Evolutionary conservation across 352 stramenopile genomes (phyloP).

Genomic region (Globisporangium radiosum): DNA sequence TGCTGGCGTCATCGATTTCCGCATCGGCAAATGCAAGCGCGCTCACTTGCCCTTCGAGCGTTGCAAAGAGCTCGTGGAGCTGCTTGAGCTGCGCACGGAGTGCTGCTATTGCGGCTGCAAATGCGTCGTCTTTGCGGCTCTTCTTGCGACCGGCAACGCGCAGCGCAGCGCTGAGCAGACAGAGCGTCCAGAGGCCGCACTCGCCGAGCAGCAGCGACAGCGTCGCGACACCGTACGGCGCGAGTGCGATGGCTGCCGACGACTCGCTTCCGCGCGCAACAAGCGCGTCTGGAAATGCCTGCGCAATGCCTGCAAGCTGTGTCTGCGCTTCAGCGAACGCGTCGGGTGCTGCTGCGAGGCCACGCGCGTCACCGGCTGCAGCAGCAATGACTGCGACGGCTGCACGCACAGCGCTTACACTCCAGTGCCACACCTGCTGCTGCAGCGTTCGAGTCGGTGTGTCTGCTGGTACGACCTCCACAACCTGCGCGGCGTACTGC

Average conservation of each 20-base stretch:
- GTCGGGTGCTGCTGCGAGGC: slow-evolving; percentile 6
- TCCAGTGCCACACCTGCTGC: slow-evolving; percentile 56
- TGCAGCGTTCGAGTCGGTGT: slow-evolving; percentile 15
- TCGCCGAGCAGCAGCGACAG: slow-evolving; percentile 53
- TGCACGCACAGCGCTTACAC: slow-evolving; percentile 14
- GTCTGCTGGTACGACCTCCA: slow-evolving; percentile 10
- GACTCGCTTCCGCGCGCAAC: neutral
- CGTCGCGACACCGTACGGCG: slow-evolving; percentile 42
- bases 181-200: slow-evolving; percentile 46
- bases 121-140: slow-evolving; percentile 51
- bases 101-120: slow-evolving; percentile 16
- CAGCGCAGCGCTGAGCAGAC: slow-evolving; percentile 35
- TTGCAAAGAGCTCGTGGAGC: slow-evolving; percentile 40
- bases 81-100: slow-evolving; percentile 55
- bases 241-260: slow-evolving; percentile 18
- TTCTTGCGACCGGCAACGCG: slow-evolving; percentile 54
- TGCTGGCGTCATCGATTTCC: neutral
- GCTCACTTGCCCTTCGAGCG: slow-evolving; percentile 31
- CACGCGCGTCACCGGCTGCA: neutral
- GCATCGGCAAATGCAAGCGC: slow-evolving; percentile 19
- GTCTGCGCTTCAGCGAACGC: slow-evolving; percentile 23
- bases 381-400: slow-evolving; percentile 6
- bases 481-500: slow-evolving; percentile 24
- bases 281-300: slow-evolving; percentile 17
- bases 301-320: slow-evolving; percentile 21